Evolutionary conservation across 2,329 filamentous ascomycete species (phyloP), one percentile per base, ranked within the genome.

Genomic region (Talaromyces sp.): DNA sequence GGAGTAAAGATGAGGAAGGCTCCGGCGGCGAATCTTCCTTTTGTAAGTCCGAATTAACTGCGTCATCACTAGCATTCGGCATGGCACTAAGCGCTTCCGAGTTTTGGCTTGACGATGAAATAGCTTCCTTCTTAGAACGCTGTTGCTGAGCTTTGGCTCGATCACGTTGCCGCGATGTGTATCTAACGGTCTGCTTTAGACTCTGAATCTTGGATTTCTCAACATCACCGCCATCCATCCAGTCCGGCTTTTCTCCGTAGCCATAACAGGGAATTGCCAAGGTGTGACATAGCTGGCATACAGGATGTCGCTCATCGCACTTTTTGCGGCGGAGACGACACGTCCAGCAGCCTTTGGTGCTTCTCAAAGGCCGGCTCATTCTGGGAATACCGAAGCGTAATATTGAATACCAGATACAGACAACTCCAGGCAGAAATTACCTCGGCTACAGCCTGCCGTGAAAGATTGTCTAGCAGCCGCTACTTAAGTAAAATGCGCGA

Each of bases 241-340:
- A 73, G n/a, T 59, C 60, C 27, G 71, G 71, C 56, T 68, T 71
- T n/a, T 65, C 59, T 3, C 70, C 70, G 56, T 71, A 72, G 16
- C 71, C 71, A 54, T 72, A 67, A 61, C 71, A 73, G 35, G 66
- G 50, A 37, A 73, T 65, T 27, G 67, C 48, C 27, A 68, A 65
- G 47, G 68, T 65, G 37, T 64, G 83, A 79, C 87, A 90, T 66
- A 87, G 87, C 72, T 82, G 83, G 75, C 88, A 90, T 60, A 82
- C 77, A 19, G 85, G 83, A 73, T 87, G 88, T 68, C 82, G 83
- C 75, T 90, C 88, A 70, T 90, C 87, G 73, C 88, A 90, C 81
- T 90, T 90, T 81, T 90, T 90, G 69, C 88, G 78, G 73, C 88
- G 84, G 69, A 90, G 77, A 68, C 88, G 84, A 76, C 88, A 90